phyloP scores from a whole-genome alignment of 345 rosid genomes.

The Pelargonium nanum region DNA sequence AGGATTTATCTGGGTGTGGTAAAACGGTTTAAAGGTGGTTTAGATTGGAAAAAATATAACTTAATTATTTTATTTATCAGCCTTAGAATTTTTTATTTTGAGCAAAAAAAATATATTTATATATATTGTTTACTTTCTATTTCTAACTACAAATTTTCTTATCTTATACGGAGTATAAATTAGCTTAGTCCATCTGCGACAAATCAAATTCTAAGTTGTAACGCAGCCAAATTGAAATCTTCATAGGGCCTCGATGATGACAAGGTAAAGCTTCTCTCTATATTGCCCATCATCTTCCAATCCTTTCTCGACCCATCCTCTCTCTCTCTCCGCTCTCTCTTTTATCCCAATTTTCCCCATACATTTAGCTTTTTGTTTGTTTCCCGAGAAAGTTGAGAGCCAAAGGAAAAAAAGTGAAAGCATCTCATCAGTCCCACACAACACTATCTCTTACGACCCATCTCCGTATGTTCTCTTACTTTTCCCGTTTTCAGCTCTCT shows the following conservation, averaged over 20 bases:
- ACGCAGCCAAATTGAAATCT: neutral
- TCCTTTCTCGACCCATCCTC: conserved; percentile 20
- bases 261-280: neutral
- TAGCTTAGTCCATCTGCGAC: no score
- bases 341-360: neutral
- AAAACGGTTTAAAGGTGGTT: no score
- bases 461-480: neutral
- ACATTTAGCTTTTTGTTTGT: neutral
- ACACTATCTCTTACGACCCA: neutral
- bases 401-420: neutral
- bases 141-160: no score
- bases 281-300: neutral
- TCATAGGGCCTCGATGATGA: neutral
- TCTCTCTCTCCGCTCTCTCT: neutral
- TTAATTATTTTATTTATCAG: no score
- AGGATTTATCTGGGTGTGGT: no score
- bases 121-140: no score
- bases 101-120: no score
- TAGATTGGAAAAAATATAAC: no score
- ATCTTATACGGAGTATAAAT: no score
- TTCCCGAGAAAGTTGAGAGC: neutral
- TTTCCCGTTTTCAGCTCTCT: conserved; percentile 2
- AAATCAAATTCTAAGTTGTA: no score
- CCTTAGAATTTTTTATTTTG: no score
- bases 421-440: neutral